Evolutionary conservation across 140 eudicot genomes (phyloP), one percentile per base, ranked within the genome.

Genomic region (Bidens hawaiensis): DNA sequence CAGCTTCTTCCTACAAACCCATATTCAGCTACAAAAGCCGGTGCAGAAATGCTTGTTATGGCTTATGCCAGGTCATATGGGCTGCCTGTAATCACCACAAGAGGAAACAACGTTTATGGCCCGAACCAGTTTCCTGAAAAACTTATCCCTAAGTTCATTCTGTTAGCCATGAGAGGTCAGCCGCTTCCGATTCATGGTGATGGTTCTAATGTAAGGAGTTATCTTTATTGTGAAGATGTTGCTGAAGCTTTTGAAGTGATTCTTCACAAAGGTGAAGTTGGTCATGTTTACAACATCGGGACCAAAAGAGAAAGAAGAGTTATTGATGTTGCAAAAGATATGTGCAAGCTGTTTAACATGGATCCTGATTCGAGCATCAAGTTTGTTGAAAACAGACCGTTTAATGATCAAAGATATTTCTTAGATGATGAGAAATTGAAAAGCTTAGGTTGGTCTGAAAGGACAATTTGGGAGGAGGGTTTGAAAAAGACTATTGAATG

Each of bases 41-140:
- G 97, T 33, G 97, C 97, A 1, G 97, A 90, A 74, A 90, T 90
- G 97, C 97, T 90, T 78, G 97, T 90, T 10, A 91, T 91, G 98
- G 98, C 98, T 19, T 91, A 91, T 70, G 96, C 85, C 17, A 78
- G 98, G 42, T 91, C 98, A 3, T 91, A 91, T 26, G 96, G 95
- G 28, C 59, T 91, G 59, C 98, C 98, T 16, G 98, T 91, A 10
- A 91, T 91, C 16, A 91, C 98, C n/a, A 91, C 98, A 31, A 56
- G 98, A 56, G 98, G 98, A 22, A 91, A 91, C 81, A 91, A 91
- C 48, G 98, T 91, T 30, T 91, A 91, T 64, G 98, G 98, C 10
- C 98, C 93, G 2, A 91, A 91, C 62, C 98, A 91, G 23, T 91
- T 84, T 65, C 98, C 98, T 0, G 96, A 91, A 53, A 91, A 91